Percentiles rank a stretch among this genome's conserved stretches.
Evolutionary conservation across 768 basidiomycete species (phyloP).

Genomic region (Calocera viscosa): DNA sequence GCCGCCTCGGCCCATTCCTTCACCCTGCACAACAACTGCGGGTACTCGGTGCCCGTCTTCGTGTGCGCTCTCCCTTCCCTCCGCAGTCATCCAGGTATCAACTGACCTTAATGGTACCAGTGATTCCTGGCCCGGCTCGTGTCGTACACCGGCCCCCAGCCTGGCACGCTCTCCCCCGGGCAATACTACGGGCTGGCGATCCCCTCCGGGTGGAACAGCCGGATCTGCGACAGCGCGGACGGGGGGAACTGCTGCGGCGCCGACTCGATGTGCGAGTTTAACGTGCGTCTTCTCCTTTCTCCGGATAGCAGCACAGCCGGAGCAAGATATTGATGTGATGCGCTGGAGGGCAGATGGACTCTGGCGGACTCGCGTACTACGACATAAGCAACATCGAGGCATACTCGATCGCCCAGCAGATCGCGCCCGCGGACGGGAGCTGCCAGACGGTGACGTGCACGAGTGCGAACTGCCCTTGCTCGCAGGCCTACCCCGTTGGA

Average conservation of each 20-base stretch:
- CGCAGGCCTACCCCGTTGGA: not conserved
- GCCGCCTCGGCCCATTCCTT: not conserved
- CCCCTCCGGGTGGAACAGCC: not conserved
- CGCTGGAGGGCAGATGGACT: not conserved
- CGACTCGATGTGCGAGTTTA: not conserved
- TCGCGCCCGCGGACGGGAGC: not conserved
- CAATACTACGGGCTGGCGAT: not conserved
- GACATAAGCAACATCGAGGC: not conserved
- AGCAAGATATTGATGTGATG: not conserved
- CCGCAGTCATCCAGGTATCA: not conserved
- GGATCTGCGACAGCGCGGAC: not conserved
- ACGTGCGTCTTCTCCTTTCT: not conserved
- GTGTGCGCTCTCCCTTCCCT: not conserved
- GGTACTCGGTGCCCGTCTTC: not conserved
- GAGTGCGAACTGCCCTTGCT: not conserved
- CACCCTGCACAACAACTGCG: not conserved
- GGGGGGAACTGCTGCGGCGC: not conserved
- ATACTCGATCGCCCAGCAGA: slow-evolving; percentile 1
- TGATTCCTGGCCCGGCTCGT: not conserved
- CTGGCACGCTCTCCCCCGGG: not conserved
- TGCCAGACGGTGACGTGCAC: slow-evolving; percentile 1
- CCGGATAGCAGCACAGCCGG: not conserved
- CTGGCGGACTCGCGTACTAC: not conserved
- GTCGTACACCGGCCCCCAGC: not conserved
- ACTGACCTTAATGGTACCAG: not conserved